phyloP scores from a whole-genome alignment of 805 yeast genomes.

The Priceomyces haplophilus region DNA sequence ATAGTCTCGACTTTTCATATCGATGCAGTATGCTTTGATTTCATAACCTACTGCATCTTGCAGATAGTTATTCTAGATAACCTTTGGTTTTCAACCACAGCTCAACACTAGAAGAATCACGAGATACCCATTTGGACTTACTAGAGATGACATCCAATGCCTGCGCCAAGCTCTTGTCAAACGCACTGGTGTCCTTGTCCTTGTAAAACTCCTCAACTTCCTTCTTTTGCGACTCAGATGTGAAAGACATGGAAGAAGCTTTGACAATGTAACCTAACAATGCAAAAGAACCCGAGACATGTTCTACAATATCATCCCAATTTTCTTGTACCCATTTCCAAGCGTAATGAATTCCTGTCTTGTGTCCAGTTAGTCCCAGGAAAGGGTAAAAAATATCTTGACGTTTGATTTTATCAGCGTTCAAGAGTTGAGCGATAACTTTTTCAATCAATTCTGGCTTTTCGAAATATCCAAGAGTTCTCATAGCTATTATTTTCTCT shows the following conservation, averaged over 20 bases:
- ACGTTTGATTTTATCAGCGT: slow-evolving; percentile 52
- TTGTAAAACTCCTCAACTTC: slow-evolving; percentile 51
- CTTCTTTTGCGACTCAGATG: slow-evolving; percentile 51
- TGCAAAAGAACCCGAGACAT: slow-evolving; percentile 76
- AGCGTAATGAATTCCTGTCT: slow-evolving; percentile 61
- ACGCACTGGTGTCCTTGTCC: slow-evolving; percentile 58
- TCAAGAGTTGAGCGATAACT: slow-evolving; percentile 54
- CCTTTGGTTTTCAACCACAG: slow-evolving; percentile 47
- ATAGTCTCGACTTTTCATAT: too few species aligned
- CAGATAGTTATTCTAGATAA: slow-evolving; percentile 18
- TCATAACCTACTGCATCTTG: not conserved
- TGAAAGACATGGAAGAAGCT: slow-evolving; percentile 57
- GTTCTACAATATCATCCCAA: slow-evolving; percentile 66
- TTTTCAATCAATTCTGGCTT: slow-evolving; percentile 50
- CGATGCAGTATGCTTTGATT: too few species aligned
- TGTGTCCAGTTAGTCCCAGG: slow-evolving; percentile 63
- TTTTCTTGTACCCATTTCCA: slow-evolving; percentile 73
- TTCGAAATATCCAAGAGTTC: slow-evolving; percentile 63
- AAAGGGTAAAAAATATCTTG: slow-evolving; percentile 80
- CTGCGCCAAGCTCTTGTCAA: slow-evolving; percentile 62
- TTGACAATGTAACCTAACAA: slow-evolving; percentile 76
- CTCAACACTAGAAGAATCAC: slow-evolving; percentile 48
- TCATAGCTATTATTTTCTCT: slow-evolving; percentile 68
- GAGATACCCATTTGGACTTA: slow-evolving; percentile 55
- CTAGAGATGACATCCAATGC: slow-evolving; percentile 58